Base-by-base conservation (phyloP, 78 protist genomes). In the Tieghemostelium lacteum region DNA sequence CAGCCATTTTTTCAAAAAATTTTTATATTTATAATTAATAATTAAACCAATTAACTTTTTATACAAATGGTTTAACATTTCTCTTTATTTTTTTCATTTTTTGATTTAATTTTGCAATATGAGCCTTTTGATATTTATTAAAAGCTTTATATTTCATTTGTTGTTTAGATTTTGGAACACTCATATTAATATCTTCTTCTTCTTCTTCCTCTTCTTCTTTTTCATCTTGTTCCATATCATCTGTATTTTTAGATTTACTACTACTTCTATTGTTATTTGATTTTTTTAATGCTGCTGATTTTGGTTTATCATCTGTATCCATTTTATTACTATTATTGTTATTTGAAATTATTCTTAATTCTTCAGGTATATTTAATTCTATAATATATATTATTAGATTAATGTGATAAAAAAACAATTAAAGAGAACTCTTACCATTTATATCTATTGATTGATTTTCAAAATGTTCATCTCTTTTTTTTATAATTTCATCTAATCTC, bases 381-480 rank as follows among this genome's bases (percentile, higher is more conserved):
- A 10, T 10, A 45, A 45, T 6, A 14, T 14, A 10, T 14, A 45
- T 14, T 45, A 45, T 45, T 45, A 45, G 52, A 45, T 14, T 45
- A 45, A 6, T 45, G 52, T 10, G 52, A 45, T 45, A 45, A 45
- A 45, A 45, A 14, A 6, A 45, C 10, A 14, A 14, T 6, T 45
- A 6, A 6, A 6, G n/a, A 45, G 52, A 6, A 45, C 52, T 14
- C 52, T 45, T 50, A 70, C 76, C 55, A 20, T 40, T 62, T 6
- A 31, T 50, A 50, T 70, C 42, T 22, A 50, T 50, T 20, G 26
- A 6, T 70, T 70, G 76, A 29, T 24, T 3, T 22, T 31, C 26
- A 34, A 50, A 50, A 70, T 50, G 58, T 31, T 50, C 62, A 24
- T 70, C 76, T 70, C 76, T 70, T 70, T 70, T 70, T 26, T 24